A percentile compares a stretch with the other conserved stretches of the same genome.
Conservation (phyloP, 108 stramenopile genomes). For the Cyclostephanos invisitatus region DNA sequence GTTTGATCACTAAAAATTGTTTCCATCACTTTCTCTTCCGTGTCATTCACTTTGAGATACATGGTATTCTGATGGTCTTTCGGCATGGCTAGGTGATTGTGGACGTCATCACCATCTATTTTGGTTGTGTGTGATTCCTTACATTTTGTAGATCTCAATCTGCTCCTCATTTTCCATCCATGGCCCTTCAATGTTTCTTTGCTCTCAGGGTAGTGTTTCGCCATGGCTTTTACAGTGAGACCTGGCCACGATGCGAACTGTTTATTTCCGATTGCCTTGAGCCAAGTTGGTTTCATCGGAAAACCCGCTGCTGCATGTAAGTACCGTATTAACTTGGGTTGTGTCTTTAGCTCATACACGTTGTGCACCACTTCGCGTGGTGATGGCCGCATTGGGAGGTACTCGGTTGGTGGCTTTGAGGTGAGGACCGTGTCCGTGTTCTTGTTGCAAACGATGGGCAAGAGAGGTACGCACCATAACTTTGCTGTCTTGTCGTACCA, state of each 20-base stretch:
- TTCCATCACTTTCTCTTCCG: neutral
- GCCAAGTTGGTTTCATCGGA: slow-evolving; percentile 10
- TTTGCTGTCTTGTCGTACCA: neutral
- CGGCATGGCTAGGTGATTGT: neutral
- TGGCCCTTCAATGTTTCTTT: slow-evolving; percentile 19
- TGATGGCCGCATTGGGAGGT: neutral
- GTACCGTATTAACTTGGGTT: slow-evolving; percentile 2
- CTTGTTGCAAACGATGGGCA: too few species aligned
- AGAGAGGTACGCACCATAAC: slow-evolving; percentile 1
- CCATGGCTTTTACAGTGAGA: slow-evolving; percentile 7
- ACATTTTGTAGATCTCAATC: slow-evolving; percentile 16
- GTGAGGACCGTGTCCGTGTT: neutral
- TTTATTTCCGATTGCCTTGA: slow-evolving; percentile 7
- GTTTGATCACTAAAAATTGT: slow-evolving; percentile 51
- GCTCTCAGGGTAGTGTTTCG: slow-evolving; percentile 15
- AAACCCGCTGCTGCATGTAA: slow-evolving; percentile 20
- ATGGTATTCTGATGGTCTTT: neutral
- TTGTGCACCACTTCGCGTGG: neutral
- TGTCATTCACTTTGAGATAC: neutral
- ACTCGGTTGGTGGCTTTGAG: neutral
- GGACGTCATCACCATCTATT: too few species aligned
- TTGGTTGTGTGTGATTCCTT: too few species aligned
- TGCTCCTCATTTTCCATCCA: neutral
- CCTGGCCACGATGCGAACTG: slow-evolving; percentile 22
- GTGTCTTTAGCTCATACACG: neutral